phyloP scores from a whole-genome alignment of 2,329 filamentous ascomycete genomes.

The Trichoderma koningii region DNA sequence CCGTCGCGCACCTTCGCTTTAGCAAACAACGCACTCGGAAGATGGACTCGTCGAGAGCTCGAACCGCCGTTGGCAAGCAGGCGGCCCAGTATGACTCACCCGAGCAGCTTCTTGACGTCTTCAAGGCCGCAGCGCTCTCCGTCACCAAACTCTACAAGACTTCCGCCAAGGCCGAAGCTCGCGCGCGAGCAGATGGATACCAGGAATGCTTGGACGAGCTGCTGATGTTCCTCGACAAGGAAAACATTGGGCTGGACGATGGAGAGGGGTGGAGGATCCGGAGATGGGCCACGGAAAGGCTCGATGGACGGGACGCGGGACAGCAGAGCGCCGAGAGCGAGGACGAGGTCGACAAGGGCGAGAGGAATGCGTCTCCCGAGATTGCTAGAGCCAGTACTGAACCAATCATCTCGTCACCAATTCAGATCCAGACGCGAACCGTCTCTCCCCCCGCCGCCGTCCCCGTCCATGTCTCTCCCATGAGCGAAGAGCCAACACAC shows the following conservation, averaged over 20 bases:
- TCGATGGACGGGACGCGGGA: conserved; percentile 62
- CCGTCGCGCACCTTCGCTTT: not conserved
- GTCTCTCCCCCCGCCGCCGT: conserved; percentile 32
- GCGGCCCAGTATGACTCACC: conserved; percentile 46
- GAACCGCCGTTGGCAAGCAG: conserved; percentile 37
- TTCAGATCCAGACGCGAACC: conserved; percentile 33
- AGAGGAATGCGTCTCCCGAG: conserved; percentile 61
- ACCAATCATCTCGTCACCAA: conserved; percentile 37
- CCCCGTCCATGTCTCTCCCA: conserved; percentile 35
- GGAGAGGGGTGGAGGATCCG: conserved; percentile 70
- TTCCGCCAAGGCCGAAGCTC: conserved; percentile 74
- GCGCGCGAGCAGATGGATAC: conserved; percentile 78
- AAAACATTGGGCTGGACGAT: conserved; percentile 75
- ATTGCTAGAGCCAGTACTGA: conserved; percentile 51
- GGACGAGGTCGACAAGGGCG: conserved; percentile 67
- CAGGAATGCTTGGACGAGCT: conserved; percentile 93
- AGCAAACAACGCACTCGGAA: not conserved
- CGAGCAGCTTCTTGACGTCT: conserved; percentile 78
- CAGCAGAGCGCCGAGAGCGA: conserved; percentile 64
- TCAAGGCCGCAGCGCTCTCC: conserved; percentile 88
- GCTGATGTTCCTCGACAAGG: conserved; percentile 79
- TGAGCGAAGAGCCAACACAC: conserved; percentile 40
- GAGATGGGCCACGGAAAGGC: conserved; percentile 67
- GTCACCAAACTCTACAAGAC: conserved; percentile 97
- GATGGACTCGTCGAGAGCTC: conserved; percentile 27